Percentiles rank a stretch among this genome's conserved stretches.
Conservation (phyloP, 129 eudicot genomes). For the Heracleum sosnowskyi region DNA sequence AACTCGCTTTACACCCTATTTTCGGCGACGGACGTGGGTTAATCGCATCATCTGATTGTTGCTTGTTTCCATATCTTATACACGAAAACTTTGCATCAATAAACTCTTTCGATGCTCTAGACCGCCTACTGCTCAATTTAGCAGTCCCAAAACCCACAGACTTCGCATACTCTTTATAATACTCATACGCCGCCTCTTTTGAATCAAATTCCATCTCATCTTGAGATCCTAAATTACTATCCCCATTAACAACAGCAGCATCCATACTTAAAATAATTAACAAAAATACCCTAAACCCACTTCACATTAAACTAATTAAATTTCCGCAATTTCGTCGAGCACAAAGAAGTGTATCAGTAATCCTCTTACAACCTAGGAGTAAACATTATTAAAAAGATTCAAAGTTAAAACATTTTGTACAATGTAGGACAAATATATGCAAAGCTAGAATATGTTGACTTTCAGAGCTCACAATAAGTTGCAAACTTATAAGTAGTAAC, state of each 20-base stretch:
- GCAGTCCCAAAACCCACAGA: constrained; percentile 90
- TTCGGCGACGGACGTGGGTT: constrained; percentile 95
- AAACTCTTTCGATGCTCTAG: constrained; percentile 82
- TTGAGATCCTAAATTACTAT: constrained; percentile 40
- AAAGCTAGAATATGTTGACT: not conserved
- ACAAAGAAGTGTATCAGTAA: not conserved
- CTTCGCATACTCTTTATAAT: constrained; percentile 75
- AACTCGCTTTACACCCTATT: constrained; percentile 93
- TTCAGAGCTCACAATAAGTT: not conserved
- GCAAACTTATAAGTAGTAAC: not conserved
- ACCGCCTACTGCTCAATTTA: constrained; percentile 88
- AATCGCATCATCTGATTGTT: constrained; percentile 90
- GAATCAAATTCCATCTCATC: constrained; percentile 70
- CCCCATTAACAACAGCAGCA: constrained; percentile 15
- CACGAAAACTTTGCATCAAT: constrained; percentile 96
- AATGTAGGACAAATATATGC: not conserved
- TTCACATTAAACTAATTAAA: constrained; percentile 10
- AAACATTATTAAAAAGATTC: not conserved
- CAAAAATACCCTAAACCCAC: not conserved
- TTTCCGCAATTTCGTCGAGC: not conserved
- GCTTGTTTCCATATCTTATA: constrained; percentile 88
- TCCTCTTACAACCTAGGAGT: constrained; percentile 4
- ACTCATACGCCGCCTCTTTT: constrained; percentile 76
- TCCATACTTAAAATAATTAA: constrained; percentile 32
- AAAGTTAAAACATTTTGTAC: not conserved